Evolutionary conservation across 768 basidiomycete species (phyloP).

Genomic region (Mycena epipterygia): DNA sequence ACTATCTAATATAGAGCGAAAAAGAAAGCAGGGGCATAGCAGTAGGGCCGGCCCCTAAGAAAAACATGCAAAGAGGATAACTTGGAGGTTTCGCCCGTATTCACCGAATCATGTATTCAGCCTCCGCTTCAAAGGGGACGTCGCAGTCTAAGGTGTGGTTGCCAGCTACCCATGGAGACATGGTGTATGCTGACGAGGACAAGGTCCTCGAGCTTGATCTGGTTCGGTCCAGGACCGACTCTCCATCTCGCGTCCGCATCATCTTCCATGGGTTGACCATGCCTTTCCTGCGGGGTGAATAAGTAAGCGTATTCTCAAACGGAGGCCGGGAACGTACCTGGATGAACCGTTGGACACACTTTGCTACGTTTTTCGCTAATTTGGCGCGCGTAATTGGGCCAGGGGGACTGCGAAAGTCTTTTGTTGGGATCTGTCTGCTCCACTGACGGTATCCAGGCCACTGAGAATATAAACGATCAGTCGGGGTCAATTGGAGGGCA

Average conservation of each 20-base stretch:
- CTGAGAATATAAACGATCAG: conserved; percentile 49
- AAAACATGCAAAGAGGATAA: conserved; percentile 4
- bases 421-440: conserved; percentile 87
- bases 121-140: conserved; percentile 47
- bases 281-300: conserved; percentile 58
- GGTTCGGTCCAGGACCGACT: conserved; percentile 64
- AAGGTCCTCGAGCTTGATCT: conserved; percentile 76
- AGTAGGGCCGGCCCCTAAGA: conserved; percentile 3
- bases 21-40: conserved; percentile 6
- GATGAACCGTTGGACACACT: conserved; percentile 80
- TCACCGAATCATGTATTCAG: conserved; percentile 11
- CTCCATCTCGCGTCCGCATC: conserved; percentile 73
- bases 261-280: conserved; percentile 69
- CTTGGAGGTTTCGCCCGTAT: conserved; percentile 20
- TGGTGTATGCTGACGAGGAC: conserved; percentile 86
- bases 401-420: conserved; percentile 84
- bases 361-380: conserved; percentile 84
- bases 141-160: conserved; percentile 77
- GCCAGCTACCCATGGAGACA: conserved; percentile 87
- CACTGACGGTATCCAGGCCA: conserved; percentile 87
- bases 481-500: conserved; percentile 6
- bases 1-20: conserved; percentile 25
- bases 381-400: conserved; percentile 83
- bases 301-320: not conserved
- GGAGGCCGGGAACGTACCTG: conserved; percentile 53